A percentile compares a stretch with the other conserved stretches of the same genome.
Conservation (phyloP, 2,329 filamentous ascomycete genomes). For the Stagonosporopsis cucurbitacearum region DNA sequence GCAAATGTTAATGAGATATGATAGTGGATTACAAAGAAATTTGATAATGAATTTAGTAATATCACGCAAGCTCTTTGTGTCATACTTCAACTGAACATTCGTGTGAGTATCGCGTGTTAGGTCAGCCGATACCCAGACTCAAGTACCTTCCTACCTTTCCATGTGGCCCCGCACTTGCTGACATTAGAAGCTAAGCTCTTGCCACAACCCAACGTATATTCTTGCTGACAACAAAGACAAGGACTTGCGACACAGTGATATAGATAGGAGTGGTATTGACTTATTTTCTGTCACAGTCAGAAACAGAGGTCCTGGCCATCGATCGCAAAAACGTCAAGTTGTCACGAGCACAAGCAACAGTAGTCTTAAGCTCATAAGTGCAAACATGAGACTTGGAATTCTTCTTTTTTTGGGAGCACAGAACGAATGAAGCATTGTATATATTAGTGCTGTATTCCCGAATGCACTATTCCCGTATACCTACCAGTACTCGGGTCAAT, state of each 20-base stretch:
- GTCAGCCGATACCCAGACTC: background rate
- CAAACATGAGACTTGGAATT: too few species aligned
- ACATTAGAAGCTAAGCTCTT: background rate
- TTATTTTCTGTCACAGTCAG: background rate
- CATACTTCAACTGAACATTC: background rate
- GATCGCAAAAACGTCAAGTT: too few species aligned
- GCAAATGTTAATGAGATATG: background rate
- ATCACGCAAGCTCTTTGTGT: background rate
- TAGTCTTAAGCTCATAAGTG: background rate
- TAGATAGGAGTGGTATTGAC: background rate
- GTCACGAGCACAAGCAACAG: background rate
- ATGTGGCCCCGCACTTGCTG: background rate
- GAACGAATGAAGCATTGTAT: background rate
- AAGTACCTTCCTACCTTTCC: too few species aligned
- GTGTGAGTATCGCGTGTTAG: too few species aligned
- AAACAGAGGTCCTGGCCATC: background rate
- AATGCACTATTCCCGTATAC: background rate
- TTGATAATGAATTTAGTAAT: background rate
- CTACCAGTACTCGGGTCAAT: slow-evolving; percentile 1
- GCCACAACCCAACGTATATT: background rate
- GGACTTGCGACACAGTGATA: background rate
- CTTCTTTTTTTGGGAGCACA: too few species aligned
- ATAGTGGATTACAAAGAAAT: background rate
- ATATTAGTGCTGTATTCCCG: background rate
- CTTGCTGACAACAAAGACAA: background rate